Evolutionary conservation across 2,329 filamentous ascomycete genomes (phyloP).

Genomic region (Teratosphaeria pseudoeucalypti): DNA sequence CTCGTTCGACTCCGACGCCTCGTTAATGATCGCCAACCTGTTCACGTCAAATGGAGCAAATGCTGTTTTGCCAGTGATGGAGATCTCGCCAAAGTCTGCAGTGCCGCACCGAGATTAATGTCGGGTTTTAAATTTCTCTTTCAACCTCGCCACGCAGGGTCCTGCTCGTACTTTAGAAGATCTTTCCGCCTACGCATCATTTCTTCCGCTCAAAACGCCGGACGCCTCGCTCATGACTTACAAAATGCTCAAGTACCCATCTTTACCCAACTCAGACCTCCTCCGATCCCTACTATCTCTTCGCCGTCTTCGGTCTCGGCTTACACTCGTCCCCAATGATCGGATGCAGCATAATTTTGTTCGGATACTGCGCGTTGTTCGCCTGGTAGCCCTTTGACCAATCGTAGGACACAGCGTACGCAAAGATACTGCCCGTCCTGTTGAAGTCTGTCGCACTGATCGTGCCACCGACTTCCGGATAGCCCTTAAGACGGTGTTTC

Average conservation of each 20-base stretch:
- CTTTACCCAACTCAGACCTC: not conserved
- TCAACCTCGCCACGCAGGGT: not conserved
- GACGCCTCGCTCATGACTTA: not conserved
- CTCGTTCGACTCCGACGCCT: no score
- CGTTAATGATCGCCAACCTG: no score
- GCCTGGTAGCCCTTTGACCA: slow-evolving; percentile 92
- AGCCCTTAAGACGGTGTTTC: slow-evolving; percentile 54
- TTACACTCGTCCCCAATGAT: slow-evolving; percentile 41
- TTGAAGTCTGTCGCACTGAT: slow-evolving; percentile 93
- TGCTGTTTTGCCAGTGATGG: not conserved
- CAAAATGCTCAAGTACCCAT: not conserved
- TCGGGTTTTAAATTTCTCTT: no score
- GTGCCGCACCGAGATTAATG: no score
- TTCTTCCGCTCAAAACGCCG: not conserved
- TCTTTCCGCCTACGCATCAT: not conserved
- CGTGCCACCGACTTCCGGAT: slow-evolving; percentile 52
- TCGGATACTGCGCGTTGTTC: slow-evolving; percentile 55
- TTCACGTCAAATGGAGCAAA: no score
- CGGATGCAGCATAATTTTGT: slow-evolving; percentile 42
- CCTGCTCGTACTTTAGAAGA: not conserved
- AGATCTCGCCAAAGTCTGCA: not conserved
- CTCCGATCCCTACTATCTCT: slow-evolving; percentile 27
- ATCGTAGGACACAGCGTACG: slow-evolving; percentile 78
- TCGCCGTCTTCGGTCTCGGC: slow-evolving; percentile 37
- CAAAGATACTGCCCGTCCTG: slow-evolving; percentile 56